phyloP scores from a whole-genome alignment of 305 asterid species.

The Fraxinus baroniana region DNA sequence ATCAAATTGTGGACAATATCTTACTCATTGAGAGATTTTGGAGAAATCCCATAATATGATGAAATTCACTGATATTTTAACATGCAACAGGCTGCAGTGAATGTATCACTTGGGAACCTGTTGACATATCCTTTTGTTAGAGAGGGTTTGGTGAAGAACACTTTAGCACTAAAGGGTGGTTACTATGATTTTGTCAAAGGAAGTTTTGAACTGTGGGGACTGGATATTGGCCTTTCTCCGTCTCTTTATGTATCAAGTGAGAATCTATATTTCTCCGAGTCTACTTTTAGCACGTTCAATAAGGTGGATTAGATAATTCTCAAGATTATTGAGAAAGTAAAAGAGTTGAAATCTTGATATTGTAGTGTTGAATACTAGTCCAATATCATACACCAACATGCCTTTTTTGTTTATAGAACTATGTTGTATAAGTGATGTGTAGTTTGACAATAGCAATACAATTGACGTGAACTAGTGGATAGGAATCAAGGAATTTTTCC shows the following conservation, averaged over 20 bases:
- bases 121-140: slow-evolving; percentile 87
- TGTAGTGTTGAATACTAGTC: neutral
- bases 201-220: slow-evolving; percentile 84
- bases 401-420: neutral
- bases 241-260: slow-evolving; percentile 63
- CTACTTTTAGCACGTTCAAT: neutral
- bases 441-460: neutral
- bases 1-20: neutral
- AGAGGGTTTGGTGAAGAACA: slow-evolving; percentile 76
- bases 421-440: neutral
- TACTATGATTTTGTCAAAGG: slow-evolving; percentile 83
- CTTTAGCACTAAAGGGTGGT: slow-evolving; percentile 77
- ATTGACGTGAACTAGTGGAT: neutral
- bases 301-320: slow-evolving; percentile 20
- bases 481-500: neutral
- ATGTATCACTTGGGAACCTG: slow-evolving; percentile 82
- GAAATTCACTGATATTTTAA: neutral
- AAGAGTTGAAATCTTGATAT: too few species aligned
- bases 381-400: neutral
- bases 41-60: neutral
- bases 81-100: slow-evolving; percentile 80
- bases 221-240: slow-evolving; percentile 45
- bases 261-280: neutral
- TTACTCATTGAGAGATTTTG: slow-evolving; percentile 18
- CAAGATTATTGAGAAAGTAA: neutral